Percentiles rank a stretch among this genome's conserved stretches.
Evolutionary conservation across 345 rosid species (phyloP).

Genomic region (Euphorbia pulcherrima): DNA sequence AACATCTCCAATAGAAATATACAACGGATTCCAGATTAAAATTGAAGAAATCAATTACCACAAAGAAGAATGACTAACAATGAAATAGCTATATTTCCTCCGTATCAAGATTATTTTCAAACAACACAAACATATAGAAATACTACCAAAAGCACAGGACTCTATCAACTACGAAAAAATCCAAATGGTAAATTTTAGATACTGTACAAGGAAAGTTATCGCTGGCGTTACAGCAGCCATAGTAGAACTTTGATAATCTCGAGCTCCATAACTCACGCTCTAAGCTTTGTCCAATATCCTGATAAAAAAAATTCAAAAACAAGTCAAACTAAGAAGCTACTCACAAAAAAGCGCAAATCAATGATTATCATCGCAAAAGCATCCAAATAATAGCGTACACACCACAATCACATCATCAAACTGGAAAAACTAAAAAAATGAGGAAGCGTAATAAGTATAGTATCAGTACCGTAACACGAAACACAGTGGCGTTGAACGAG

Average conservation of each 20-base stretch:
- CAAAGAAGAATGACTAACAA: neutral
- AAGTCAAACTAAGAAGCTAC: constrained; percentile 1
- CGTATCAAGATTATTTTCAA: neutral
- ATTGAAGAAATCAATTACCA: neutral
- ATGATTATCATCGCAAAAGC: constrained; percentile 1
- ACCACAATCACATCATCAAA: constrained; percentile 5
- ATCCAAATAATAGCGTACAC: neutral
- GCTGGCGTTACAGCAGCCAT: constrained; percentile 75
- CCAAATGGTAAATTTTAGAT: neutral
- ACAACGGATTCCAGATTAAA: neutral
- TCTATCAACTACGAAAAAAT: neutral
- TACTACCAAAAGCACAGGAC: neutral
- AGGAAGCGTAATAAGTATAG: neutral
- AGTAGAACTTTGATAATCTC: constrained; percentile 49
- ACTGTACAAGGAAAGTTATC: constrained; percentile 46
- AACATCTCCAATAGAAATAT: neutral
- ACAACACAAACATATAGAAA: neutral
- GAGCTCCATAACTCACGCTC: constrained; percentile 69
- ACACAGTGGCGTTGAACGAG: neutral
- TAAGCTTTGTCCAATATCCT: constrained; percentile 49
- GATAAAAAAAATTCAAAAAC: neutral
- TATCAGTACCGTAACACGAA: constrained; percentile 53
- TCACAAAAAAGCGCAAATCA: neutral
- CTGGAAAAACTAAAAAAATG: neutral
- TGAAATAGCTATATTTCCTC: neutral